Percentiles rank a stretch among this genome's conserved stretches.
phyloP scores from a whole-genome alignment of 441 rosid genomes.

The Adansonia gregorii region DNA sequence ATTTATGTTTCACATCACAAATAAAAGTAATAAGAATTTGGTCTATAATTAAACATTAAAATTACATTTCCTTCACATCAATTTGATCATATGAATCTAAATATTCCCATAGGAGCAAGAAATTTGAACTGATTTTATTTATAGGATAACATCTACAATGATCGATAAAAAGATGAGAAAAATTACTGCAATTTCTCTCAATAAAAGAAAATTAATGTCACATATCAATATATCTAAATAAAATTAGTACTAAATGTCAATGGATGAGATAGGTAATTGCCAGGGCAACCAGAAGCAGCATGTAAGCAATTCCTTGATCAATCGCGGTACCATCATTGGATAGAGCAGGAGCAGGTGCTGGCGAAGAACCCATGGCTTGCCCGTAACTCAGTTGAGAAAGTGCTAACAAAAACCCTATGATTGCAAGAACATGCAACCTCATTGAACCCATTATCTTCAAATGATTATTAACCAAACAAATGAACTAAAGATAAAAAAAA shows the following conservation, averaged over 20 bases:
- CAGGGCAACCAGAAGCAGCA: background rate
- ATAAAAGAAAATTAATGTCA: background rate
- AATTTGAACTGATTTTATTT: background rate
- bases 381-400: conserved; percentile 42
- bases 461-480: background rate
- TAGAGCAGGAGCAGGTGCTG: conserved; percentile 26
- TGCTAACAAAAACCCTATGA: conserved; percentile 42
- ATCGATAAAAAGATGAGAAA: no score
- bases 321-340: background rate
- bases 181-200: background rate
- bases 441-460: conserved; percentile 28
- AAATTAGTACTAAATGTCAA: background rate
- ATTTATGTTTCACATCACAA: no score
- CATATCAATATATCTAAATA: background rate
- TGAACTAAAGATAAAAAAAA: background rate
- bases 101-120: background rate
- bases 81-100: no score
- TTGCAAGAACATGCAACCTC: conserved; percentile 27
- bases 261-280: background rate
- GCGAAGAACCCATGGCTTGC: conserved; percentile 41
- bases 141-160: background rate
- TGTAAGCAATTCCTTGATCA: background rate
- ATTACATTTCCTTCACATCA: no score
- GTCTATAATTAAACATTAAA: no score
- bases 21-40: no score